A percentile compares a stretch with the other conserved stretches of the same genome.
Evolutionary conservation across 371 early-diverging fungal species (phyloP).

Genomic region (Apophysomyces variabilis): DNA sequence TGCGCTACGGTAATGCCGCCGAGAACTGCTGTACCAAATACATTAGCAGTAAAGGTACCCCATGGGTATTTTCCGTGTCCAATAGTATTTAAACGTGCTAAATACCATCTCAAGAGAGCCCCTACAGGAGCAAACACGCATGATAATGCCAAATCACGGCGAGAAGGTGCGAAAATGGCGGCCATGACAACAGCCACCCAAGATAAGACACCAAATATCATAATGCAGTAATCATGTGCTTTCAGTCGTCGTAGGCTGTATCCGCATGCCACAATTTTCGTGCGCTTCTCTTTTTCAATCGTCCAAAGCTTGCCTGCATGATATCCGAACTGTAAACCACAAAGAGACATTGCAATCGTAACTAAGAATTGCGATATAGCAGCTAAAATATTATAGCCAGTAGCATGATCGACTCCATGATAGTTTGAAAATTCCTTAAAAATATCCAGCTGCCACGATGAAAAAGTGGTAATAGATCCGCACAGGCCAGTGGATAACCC

Average conservation of each 20-base stretch:
- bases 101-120: conserved; percentile 70
- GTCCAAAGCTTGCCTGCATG: conserved; percentile 36
- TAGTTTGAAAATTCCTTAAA: conserved; percentile 61
- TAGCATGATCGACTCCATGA: conserved; percentile 25
- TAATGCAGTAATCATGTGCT: conserved; percentile 22
- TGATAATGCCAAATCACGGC: conserved; percentile 47
- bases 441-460: conserved; percentile 76
- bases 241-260: conserved; percentile 20
- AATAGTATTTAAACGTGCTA: conserved; percentile 58
- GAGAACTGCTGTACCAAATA: conserved; percentile 60
- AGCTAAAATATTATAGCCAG: conserved; percentile 49
- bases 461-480: conserved; percentile 88
- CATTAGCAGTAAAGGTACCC: conserved; percentile 74
- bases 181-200: conserved; percentile 57
- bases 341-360: conserved; percentile 52
- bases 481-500: conserved; percentile 80
- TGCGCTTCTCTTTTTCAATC: neutral
- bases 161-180: conserved; percentile 28
- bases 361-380: conserved; percentile 48
- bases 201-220: conserved; percentile 25
- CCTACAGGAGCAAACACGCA: conserved; percentile 65
- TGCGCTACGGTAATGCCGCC: conserved; percentile 57
- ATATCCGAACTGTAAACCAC: conserved; percentile 51
- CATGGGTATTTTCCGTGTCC: conserved; percentile 45
- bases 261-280: conserved; percentile 27